A percentile compares a stretch with the other conserved stretches of the same genome.
Conservation (phyloP, 129 eudicot species). For the Deinandra increscens region DNA sequence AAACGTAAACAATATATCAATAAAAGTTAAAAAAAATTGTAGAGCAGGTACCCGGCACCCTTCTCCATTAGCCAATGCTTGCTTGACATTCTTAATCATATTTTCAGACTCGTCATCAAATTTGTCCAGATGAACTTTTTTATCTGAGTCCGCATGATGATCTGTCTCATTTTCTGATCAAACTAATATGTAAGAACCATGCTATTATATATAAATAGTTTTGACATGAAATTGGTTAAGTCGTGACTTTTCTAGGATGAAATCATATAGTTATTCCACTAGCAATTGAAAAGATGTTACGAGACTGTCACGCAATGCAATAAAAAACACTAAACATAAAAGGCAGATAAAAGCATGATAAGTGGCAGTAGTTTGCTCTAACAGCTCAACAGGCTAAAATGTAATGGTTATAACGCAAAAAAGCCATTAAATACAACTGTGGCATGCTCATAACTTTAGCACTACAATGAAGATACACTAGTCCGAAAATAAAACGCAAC, state of each 20-base stretch:
- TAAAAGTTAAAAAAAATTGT: slow-evolving; percentile 3
- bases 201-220: slow-evolving; percentile 9
- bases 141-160: slow-evolving; percentile 56
- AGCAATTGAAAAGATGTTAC: background rate
- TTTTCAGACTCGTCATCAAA: slow-evolving; percentile 77
- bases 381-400: background rate
- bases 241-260: background rate
- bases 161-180: slow-evolving; percentile 58
- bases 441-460: background rate
- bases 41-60: slow-evolving; percentile 75
- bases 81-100: slow-evolving; percentile 79
- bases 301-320: background rate
- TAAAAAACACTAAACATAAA: background rate
- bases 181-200: slow-evolving; percentile 28
- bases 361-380: background rate
- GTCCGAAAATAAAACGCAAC: background rate
- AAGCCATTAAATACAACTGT: background rate
- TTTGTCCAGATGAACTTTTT: slow-evolving; percentile 56
- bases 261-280: background rate
- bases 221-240: slow-evolving; percentile 1
- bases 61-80: slow-evolving; percentile 76
- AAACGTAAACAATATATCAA: background rate
- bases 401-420: background rate
- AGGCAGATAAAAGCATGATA: background rate
- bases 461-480: background rate